Conservation (phyloP, 306 rosid genomes). For the Quercus glauca region DNA sequence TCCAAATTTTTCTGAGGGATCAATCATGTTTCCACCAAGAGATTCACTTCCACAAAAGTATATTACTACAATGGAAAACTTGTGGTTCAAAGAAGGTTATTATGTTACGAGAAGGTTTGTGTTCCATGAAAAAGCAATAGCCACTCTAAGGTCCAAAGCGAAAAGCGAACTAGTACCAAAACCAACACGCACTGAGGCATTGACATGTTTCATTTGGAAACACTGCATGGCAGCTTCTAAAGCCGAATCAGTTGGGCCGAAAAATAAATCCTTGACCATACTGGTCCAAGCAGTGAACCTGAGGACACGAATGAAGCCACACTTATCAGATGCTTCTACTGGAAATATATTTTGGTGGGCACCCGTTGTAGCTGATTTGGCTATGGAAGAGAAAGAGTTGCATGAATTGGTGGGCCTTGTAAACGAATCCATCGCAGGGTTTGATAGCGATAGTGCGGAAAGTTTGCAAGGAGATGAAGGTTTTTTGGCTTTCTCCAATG, state of each 20-base stretch:
- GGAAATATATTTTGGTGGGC: slow-evolving; percentile 7
- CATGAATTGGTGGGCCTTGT: neutral
- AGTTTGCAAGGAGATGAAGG: slow-evolving; percentile 32
- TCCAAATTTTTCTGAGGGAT: slow-evolving; percentile 32
- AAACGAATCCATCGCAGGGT: neutral
- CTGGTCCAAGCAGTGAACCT: slow-evolving; percentile 38
- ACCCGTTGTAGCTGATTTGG: neutral
- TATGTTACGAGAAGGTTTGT: slow-evolving; percentile 41
- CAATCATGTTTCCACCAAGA: slow-evolving; percentile 40
- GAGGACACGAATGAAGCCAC: slow-evolving; percentile 27
- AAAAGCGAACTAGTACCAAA: slow-evolving; percentile 15
- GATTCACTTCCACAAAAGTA: slow-evolving; percentile 15
- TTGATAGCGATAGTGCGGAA: neutral
- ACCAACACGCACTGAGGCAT: slow-evolving; percentile 38
- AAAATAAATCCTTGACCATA: slow-evolving; percentile 2
- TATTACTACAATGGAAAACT: neutral
- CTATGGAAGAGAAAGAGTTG: neutral
- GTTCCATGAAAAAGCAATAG: slow-evolving; percentile 31
- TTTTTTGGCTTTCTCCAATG: slow-evolving; percentile 36
- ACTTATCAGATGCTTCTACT: too few species aligned
- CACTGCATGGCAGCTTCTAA: slow-evolving; percentile 35
- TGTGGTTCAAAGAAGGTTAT: slow-evolving; percentile 24
- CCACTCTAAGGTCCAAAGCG: slow-evolving; percentile 18
- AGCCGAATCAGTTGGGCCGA: neutral
- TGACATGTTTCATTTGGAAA: slow-evolving; percentile 43